Base-by-base conservation (phyloP, 2,329 filamentous ascomycete species). In the Falciphora oryzae region DNA sequence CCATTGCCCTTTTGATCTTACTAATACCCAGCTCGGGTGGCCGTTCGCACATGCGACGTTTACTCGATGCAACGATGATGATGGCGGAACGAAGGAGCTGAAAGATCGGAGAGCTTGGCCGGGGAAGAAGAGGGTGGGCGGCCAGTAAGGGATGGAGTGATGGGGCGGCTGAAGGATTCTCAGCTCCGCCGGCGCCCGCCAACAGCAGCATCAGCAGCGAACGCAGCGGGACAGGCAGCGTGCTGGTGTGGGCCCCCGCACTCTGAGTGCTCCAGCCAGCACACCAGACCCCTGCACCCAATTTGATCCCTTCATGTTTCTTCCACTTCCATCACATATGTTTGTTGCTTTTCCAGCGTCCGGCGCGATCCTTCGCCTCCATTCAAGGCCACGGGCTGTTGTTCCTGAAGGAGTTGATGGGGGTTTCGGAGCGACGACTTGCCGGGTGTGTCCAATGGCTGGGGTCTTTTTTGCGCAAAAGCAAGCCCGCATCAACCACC, bases 31-130 rank as follows among this genome's bases (percentile, higher is more conserved):
- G 29, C 57, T 58, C 57, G 57, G 57, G 44, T 22, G 44, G 44
- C 44, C n/a, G 44, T 22, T 25, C 44, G 44, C n/a, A 53, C 18
- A 53, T n/a, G 44, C 44, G 44, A n/a, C 22, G 44, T 11, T n/a
- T 4, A 8, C 44, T n/a, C 16, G 44, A 25, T 53, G 22, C 22
- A 11, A 53, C 44, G 44, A 44, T 53, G 44, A 53, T 53, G 44
- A 53, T 53, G 44, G 44, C 44, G 44, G 44, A 53, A 53, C n/a
- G 44, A 53, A 53, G 44, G 44, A 53, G 44, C 44, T 53, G 44
- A 53, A 53, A 50, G 32, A 35, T 35, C 32, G 32, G 32, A 13
- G 32, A 35, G 32, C 32, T 35, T 11, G 32, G 44, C 22, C 10
- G 44, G 44, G 18, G 18, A n/a, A 53, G 18, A 53, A 53, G 10